Evolutionary conservation across 106 monocot species (phyloP).

Genomic region (Cymbidium sinense): DNA sequence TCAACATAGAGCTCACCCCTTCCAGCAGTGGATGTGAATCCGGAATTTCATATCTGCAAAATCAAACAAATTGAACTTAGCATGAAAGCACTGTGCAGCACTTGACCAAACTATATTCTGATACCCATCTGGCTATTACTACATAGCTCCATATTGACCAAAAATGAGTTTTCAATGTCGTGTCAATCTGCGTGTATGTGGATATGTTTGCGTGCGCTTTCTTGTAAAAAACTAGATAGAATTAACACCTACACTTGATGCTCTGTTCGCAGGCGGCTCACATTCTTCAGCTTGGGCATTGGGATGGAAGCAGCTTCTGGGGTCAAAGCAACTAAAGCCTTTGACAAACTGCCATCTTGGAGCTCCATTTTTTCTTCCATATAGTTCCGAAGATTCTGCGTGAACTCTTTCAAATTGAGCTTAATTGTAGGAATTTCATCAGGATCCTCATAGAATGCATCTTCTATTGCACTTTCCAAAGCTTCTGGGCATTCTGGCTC

Average conservation of each 20-base stretch:
- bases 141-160: not conserved
- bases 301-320: conserved; percentile 35
- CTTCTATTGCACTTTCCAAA: conserved; percentile 47
- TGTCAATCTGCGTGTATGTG: not conserved
- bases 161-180: not conserved
- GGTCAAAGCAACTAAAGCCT: conserved; percentile 45
- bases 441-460: conserved; percentile 50
- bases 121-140: not conserved
- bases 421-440: conserved; percentile 67
- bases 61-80: conserved; percentile 3
- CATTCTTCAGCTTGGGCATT: conserved; percentile 54
- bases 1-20: conserved; percentile 27
- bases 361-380: conserved; percentile 37
- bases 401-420: conserved; percentile 42
- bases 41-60: conserved; percentile 54
- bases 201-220: not conserved
- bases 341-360: conserved; percentile 45
- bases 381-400: conserved; percentile 45
- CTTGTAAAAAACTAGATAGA: not conserved
- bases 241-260: conserved; percentile 56
- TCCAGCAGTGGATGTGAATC: conserved; percentile 43
- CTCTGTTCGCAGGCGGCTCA: conserved; percentile 54
- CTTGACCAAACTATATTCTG: not conserved
- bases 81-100: not conserved
- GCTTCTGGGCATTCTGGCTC: conserved; percentile 40